phyloP scores from a whole-genome alignment of 331 rosid species.

The Telfairia occidentalis region DNA sequence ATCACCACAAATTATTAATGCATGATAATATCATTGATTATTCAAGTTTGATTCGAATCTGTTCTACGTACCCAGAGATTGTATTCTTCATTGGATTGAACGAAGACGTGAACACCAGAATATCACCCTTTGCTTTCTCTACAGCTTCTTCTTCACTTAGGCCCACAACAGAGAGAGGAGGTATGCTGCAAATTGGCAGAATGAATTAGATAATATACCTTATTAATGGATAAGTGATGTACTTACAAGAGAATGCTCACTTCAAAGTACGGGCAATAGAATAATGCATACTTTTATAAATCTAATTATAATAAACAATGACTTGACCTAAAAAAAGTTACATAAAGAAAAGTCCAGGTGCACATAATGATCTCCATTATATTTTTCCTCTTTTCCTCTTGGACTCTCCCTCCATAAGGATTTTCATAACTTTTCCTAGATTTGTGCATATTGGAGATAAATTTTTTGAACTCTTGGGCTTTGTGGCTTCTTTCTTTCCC shows the following conservation, averaged over 20 bases:
- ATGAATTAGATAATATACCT: constrained; percentile 1
- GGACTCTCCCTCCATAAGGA: neutral
- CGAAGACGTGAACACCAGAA: constrained; percentile 46
- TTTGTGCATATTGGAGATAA: neutral
- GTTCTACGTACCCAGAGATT: constrained; percentile 49
- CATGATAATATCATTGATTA: neutral
- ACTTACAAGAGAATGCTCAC: neutral
- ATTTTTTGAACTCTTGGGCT: neutral
- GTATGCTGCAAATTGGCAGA: constrained; percentile 53
- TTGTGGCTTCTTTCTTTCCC: neutral
- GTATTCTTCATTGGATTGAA: constrained; percentile 75
- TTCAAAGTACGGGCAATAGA: neutral
- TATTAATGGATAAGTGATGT: neutral
- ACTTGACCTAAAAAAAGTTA: neutral
- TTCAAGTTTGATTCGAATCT: neutral
- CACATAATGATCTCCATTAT: neutral
- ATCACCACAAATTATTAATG: neutral
- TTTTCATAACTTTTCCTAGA: neutral
- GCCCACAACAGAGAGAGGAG: constrained; percentile 66
- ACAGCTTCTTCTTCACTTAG: constrained; percentile 64
- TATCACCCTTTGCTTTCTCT: constrained; percentile 46
- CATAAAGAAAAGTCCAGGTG: neutral
- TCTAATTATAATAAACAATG: neutral
- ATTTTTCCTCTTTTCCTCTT: neutral
- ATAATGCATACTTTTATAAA: neutral